Percentiles rank a stretch among this genome's conserved stretches.
Evolutionary conservation across 805 yeast species (phyloP).

Genomic region (Cyberlindnera mrakii): DNA sequence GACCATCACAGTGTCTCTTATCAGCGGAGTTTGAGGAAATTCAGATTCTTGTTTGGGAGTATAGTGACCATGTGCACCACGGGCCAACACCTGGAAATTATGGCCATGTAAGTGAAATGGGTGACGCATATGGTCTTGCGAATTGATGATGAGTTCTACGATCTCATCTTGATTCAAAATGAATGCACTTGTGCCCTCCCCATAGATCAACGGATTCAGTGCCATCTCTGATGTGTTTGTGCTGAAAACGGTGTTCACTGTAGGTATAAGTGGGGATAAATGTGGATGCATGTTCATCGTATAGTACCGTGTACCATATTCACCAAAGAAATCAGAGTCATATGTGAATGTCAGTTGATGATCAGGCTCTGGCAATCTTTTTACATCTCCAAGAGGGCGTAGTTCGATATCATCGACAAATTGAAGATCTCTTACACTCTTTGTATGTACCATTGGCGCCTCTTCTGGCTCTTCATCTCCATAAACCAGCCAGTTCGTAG

Average conservation of each 20-base stretch:
- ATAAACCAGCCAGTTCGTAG: constrained; percentile 50
- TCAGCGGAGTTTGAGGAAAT: constrained; percentile 50
- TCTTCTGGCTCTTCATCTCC: constrained; percentile 29
- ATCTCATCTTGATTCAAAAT: constrained; percentile 56
- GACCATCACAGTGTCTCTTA: constrained; percentile 70
- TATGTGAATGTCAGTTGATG: constrained; percentile 46
- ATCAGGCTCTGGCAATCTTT: constrained; percentile 48
- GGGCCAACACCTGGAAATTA: constrained; percentile 53
- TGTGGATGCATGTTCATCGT: constrained; percentile 62
- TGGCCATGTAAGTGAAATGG: constrained; percentile 80
- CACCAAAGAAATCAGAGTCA: constrained; percentile 51
- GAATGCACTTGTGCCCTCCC: constrained; percentile 59
- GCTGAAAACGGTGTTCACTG: constrained; percentile 57
- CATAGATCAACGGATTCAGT: constrained; percentile 55
- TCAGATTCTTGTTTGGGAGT: constrained; percentile 9
- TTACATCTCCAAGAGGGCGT: constrained; percentile 29
- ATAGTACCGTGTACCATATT: constrained; percentile 64
- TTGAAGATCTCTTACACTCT: constrained; percentile 18
- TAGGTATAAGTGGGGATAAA: constrained; percentile 65
- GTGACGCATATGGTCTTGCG: constrained; percentile 71
- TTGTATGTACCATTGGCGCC: constrained; percentile 35
- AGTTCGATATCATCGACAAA: constrained; percentile 29
- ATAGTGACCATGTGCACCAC: constrained; percentile 34
- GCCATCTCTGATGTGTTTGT: constrained; percentile 41
- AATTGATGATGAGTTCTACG: constrained; percentile 71